phyloP scores from a whole-genome alignment of 176 grass and related monocot species.

The Zea mays region Zm-B73-REFERENCE-NAM-5.0 NC_050102.1:155296001-155296500 shows the following conservation, averaged over 20 bases:
- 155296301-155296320: too few species aligned
- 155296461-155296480: neutral
- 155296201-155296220: too few species aligned
- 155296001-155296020: constrained; percentile 62
- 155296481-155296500: neutral
- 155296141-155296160: neutral
- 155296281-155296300: too few species aligned
- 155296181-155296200: neutral
- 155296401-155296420: neutral
- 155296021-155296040: constrained; percentile 91
- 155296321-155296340: too few species aligned
- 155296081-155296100: constrained; percentile 37
- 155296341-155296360: neutral
- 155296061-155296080: constrained; percentile 54
- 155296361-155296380: neutral
- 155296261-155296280: too few species aligned
- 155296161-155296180: neutral
- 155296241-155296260: too few species aligned
- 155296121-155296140: neutral
- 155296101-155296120: constrained; percentile 25
- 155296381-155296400: neutral
- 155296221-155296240: too few species aligned
- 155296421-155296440: neutral
- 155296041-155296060: constrained; percentile 99
- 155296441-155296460: neutral